Evolutionary conservation across 2,329 filamentous ascomycete species (phyloP), one percentile per base, ranked within the genome.

Genomic region (Lomentospora prolificans): DNA sequence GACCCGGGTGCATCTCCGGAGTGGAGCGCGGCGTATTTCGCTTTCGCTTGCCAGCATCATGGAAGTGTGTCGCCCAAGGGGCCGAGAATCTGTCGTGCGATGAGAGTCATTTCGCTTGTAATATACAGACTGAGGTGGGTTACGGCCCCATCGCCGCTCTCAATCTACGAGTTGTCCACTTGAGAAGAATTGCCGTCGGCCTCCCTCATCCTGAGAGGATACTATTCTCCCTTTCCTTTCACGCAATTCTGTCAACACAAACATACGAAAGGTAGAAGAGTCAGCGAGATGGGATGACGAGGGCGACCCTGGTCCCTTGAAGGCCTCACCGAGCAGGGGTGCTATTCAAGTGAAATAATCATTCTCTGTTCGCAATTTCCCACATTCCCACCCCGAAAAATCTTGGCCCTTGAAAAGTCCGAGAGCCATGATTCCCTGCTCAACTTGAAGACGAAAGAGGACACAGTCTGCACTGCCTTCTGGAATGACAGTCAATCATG

Each of bases 291-390:
- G 22, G 22, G 44, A 48, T 48, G 44, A 48, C 44, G 44, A 48
- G 30, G 30, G 12, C 7, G 22, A 25, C 44, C 44, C 44, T 22
- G 44, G 44, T 25, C 44, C 17, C 6, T 22, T 8, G 17, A 22
- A 41, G 6, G 44, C 17, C 22, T 48, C 44, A 48, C 44, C 44
- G 44, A 48, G 24, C 44, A 48, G 44, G 44, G 44, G 44, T 48
- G 24, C 22, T 25, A 12, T 48, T 48, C 44, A 48, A 19, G 44
- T 25, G 44, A 48, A 48, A 22, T 48, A 12, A 17, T 25, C 44
- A 48, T 48, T 48, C 24, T 48, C 44, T 12, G 44, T 48, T 12
- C 10, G 44, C 44, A 48, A 48, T 48, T 48, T 48, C 44, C 44
- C 44, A 12, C 44, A 48, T 48, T 48, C 17, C 44, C 44, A 48